phyloP scores from a whole-genome alignment of 106 monocot genomes.

The Acorus gramineus region DNA sequence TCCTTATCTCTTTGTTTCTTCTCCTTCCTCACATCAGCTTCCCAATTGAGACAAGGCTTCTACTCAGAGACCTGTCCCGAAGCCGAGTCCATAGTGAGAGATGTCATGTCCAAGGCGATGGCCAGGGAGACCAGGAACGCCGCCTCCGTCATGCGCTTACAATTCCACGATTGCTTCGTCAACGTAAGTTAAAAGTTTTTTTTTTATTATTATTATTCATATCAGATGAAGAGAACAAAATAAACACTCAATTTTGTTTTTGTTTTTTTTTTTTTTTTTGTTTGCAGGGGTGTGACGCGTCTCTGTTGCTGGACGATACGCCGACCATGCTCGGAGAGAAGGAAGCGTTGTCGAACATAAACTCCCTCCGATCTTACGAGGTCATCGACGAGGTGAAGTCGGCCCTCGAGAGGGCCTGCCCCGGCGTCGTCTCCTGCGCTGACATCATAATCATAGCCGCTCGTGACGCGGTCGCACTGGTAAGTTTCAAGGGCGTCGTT shows the following conservation, averaged over 20 bases:
- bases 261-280: background rate
- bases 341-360: conserved; percentile 63
- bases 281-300: conserved; percentile 71
- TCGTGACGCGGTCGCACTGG: conserved; percentile 74
- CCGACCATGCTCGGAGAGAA: conserved; percentile 69
- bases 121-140: conserved; percentile 46
- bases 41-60: conserved; percentile 30
- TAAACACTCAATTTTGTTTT: background rate
- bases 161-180: conserved; percentile 92
- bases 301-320: conserved; percentile 67
- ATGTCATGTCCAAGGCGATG: conserved; percentile 37
- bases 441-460: conserved; percentile 88
- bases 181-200: conserved; percentile 26
- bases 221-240: background rate
- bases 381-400: conserved; percentile 79
- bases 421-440: conserved; percentile 80
- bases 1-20: background rate
- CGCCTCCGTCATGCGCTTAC: conserved; percentile 87
- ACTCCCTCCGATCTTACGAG: conserved; percentile 70
- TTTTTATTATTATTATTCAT: background rate
- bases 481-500: conserved; percentile 12
- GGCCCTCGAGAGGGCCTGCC: conserved; percentile 51
- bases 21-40: conserved; percentile 2
- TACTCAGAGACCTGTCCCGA: conserved; percentile 57
- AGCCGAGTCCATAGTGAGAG: conserved; percentile 47